These are phyloP conservation scores for Solanum medicagineum DNA, from an alignment of 257 asterid genomes.

Conservation along the genomic window DNA sequence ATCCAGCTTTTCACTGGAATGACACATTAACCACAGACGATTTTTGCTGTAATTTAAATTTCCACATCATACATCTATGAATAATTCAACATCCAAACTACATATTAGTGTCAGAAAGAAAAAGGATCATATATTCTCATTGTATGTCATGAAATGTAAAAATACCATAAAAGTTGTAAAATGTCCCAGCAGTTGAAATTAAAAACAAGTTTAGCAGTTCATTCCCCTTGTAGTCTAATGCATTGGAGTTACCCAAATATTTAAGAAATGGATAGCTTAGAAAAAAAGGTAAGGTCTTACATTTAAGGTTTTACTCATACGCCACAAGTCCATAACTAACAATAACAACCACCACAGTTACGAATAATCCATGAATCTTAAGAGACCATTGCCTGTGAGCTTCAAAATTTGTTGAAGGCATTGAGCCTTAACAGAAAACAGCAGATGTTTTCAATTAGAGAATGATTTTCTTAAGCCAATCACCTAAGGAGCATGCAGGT, in stretches of 20 bases:
- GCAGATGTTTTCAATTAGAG: background rate
- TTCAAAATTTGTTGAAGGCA: background rate
- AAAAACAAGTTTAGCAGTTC: background rate
- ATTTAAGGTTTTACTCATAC: background rate
- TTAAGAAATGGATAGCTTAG: background rate
- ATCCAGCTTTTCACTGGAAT: background rate
- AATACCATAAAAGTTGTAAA: background rate
- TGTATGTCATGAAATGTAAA: background rate
- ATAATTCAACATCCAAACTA: background rate
- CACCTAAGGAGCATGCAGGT: background rate
- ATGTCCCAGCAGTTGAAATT: background rate
- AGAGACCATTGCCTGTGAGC: background rate
- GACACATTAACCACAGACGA: background rate
- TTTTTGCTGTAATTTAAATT: background rate
- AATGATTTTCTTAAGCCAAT: background rate
- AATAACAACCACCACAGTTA: background rate
- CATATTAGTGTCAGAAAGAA: background rate
- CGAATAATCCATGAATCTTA: background rate
- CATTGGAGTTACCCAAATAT: background rate
- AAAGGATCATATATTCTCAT: background rate
- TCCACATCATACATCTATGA: background rate
- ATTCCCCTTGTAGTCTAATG: background rate
- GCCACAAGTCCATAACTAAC: background rate
- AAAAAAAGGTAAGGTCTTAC: background rate
- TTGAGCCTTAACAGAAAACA: background rate